Conservation (phyloP, 2,329 filamentous ascomycete genomes). For the Cercospora sp. region DNA sequence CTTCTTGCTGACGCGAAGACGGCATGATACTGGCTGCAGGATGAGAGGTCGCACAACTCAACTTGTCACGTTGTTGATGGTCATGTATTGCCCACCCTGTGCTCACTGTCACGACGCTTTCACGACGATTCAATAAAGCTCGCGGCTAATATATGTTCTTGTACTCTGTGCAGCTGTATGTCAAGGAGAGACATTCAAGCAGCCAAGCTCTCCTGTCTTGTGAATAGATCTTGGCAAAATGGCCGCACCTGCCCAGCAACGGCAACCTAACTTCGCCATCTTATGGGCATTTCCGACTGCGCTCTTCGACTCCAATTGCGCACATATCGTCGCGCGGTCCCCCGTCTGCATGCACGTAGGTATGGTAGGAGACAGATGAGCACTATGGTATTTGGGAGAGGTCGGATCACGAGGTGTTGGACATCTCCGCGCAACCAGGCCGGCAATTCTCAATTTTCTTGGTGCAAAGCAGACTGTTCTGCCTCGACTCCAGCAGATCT, state of each 20-base stretch:
- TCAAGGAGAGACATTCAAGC: not conserved
- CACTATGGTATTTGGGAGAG: no score
- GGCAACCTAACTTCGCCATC: not conserved
- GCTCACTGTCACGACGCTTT: not conserved
- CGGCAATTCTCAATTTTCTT: not conserved
- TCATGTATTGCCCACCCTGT: not conserved
- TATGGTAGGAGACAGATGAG: no score
- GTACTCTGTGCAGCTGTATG: not conserved
- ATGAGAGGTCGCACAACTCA: not conserved
- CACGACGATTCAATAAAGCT: not conserved
- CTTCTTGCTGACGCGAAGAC: not conserved
- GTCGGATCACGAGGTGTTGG: not conserved
- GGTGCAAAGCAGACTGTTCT: not conserved
- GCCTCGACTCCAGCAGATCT: not conserved
- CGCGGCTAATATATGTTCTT: not conserved
- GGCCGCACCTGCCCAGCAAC: not conserved
- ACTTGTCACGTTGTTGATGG: not conserved
- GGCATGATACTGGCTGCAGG: not conserved
- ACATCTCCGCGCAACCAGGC: not conserved
- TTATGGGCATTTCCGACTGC: not conserved
- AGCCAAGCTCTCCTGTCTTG: not conserved
- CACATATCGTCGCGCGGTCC: not conserved
- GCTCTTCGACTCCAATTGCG: not conserved
- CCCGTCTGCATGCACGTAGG: not conserved
- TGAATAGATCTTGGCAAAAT: not conserved